Base-by-base conservation (phyloP, 805 yeast species). In the Teunomyces tritomae region DNA sequence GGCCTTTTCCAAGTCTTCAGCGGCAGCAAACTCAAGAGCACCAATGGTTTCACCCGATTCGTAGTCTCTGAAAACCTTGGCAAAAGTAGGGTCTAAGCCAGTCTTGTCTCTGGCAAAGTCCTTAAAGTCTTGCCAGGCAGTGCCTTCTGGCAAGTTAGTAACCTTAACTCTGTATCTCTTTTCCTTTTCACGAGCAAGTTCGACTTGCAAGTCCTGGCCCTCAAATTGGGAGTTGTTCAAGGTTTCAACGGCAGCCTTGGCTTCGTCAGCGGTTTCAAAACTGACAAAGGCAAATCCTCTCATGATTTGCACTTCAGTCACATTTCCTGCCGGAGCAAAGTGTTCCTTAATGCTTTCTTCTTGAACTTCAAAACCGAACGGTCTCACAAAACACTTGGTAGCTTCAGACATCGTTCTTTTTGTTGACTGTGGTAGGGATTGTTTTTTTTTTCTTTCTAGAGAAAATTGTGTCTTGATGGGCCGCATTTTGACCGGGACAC, bases 231-330 rank as follows among this genome's bases (percentile, higher is more conserved):
- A 61, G 49, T 71, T 75, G 52, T 68, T 56, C 51, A 77, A 72
- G 34, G 77, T 70, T 43, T 73, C 76, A 51, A 73, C 70, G 6
- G 85, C 84, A 49, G 64, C 68, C 48, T 66, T 63, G 40, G 84
- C 83, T 52, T 69, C 74, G 49, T 77, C 84, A 39, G 80, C 76
- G 54, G 77, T 79, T 64, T 82, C 89, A 60, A 82, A 94, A 65
- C 91, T 96, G 50, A 92, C 87, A 65, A 89, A 91, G 24, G 95
- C 97, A 62, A 83, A 87, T 37, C 96, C 96, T 59, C 86, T 84
- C 77, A 84, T 76, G 56, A 86, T 68, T 63, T 83, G 83, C 45
- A 85, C 81, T 61, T 84, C 89, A 52, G 76, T 73, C 58, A 87
- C 70, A 43, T 85, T 79, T 57, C 92, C 95, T 51, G 76, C 77